These are phyloP conservation scores for Exserohilum turcica DNA, from an alignment of 2,329 filamentous ascomycete genomes.

Conservation along the genomic window DNA sequence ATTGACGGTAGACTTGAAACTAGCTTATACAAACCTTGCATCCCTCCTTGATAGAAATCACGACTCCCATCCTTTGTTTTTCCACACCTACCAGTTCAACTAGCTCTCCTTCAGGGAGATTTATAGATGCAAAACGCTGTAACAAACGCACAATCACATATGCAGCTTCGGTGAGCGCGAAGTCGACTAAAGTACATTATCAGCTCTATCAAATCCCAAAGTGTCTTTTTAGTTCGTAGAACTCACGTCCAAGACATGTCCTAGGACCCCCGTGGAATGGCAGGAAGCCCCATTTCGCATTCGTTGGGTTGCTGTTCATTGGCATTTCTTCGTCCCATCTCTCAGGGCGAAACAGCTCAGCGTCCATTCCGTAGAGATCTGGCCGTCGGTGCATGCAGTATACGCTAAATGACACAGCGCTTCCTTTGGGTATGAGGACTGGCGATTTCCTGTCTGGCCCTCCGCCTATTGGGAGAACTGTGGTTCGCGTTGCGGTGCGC, in stretches of 20 bases:
- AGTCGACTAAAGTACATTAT: slow-evolving; percentile 18
- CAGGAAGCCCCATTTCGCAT: slow-evolving; percentile 27
- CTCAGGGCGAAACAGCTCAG: slow-evolving; percentile 42
- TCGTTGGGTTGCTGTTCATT: slow-evolving; percentile 16
- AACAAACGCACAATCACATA: slow-evolving; percentile 23
- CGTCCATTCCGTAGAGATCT: slow-evolving; percentile 47
- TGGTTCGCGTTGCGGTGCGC: slow-evolving; percentile 33
- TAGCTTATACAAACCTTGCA: slow-evolving; percentile 22
- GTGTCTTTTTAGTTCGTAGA: not conserved
- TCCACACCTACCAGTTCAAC: slow-evolving; percentile 23
- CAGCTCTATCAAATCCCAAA: not conserved
- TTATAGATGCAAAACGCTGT: slow-evolving; percentile 27
- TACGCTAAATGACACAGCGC: slow-evolving; percentile 30
- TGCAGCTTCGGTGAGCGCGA: slow-evolving; percentile 27
- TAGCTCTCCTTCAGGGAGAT: slow-evolving; percentile 19
- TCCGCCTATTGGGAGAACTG: slow-evolving; percentile 38
- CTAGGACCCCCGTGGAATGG: slow-evolving; percentile 29
- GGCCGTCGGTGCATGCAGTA: slow-evolving; percentile 42
- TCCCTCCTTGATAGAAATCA: slow-evolving; percentile 29
- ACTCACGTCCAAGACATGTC: slow-evolving; percentile 26
- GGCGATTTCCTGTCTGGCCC: slow-evolving; percentile 39
- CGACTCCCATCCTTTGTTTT: slow-evolving; percentile 27
- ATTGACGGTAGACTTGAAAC: too few species aligned
- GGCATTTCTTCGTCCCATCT: slow-evolving; percentile 36
- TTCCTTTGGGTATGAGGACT: slow-evolving; percentile 40